Evolutionary conservation across 495 filamentous ascomycete genomes (phyloP), one percentile per base, ranked within the genome.

Genomic region (Mytilinidion resinicola): DNA sequence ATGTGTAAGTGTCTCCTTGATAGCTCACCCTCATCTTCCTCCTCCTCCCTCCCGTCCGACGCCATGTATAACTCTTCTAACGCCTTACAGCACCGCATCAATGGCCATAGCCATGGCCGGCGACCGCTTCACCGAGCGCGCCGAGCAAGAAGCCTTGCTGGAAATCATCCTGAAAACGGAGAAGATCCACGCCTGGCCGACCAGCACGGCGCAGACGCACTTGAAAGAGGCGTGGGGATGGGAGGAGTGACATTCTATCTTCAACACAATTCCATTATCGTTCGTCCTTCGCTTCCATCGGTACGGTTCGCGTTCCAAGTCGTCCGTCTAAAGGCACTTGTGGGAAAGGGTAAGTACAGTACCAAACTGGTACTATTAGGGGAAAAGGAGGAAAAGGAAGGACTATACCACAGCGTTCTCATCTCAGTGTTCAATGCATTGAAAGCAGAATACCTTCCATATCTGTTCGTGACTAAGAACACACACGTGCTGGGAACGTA

Each of bases 1-100:
- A 78, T 78, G 70, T 81, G 44, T 80, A 52, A 80, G 75, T 5
- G 80, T 81, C 53, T 70, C 74, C 1, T 74, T 76, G 55, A 78
- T 1, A 12, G 14, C 77, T 80, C 69, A 64, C 76, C 68, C n/a
- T 46, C 46, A 7, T 37, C 47, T 53, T 68, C 55, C 17, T 48
- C 53, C 43, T 7, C 53, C 25, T 30, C n/a, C n/a, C 25, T 30
- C 25, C 25, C 6, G 25, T 6, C 25, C 6, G 25, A 6, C 25
- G 6, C 25, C 25, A 30, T 30, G 3, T 30, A 6, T 30, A 2
- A 6, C 33, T 59, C 9, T 21, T 17, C 12, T 57, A 10, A 21
- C 14, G 8, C 19, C 14, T 20, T 19, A 20, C 43, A 54, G 37
- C 9, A 56, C 51, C 44, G 65, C 65, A 9, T 53, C 20, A n/a